Conservation (phyloP, 2,329 filamentous ascomycete species). For the Calonectria leucothoes region DNA sequence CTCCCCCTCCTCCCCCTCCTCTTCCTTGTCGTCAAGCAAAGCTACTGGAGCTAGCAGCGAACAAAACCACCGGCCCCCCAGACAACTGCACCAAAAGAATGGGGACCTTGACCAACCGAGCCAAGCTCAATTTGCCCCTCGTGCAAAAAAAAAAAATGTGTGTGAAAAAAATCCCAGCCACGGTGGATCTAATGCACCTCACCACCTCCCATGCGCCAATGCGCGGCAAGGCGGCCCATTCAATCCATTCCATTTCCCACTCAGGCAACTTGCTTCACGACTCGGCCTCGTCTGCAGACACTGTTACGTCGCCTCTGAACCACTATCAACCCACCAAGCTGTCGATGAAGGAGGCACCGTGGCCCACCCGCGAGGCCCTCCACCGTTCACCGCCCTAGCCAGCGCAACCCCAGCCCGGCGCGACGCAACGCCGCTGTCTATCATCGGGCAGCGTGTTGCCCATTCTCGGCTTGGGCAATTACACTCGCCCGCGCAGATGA, state of each 20-base stretch:
- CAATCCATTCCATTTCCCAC: constrained; percentile 7
- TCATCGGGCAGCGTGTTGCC: constrained; percentile 1
- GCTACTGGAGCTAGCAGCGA: constrained; percentile 13
- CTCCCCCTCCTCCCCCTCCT: constrained; percentile 23
- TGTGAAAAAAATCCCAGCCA: constrained; percentile 32
- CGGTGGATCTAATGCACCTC: constrained; percentile 39
- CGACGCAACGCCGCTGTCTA: constrained; percentile 7
- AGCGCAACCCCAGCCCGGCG: not conserved
- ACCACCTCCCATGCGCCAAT: constrained; percentile 24
- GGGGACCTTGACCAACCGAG: not conserved
- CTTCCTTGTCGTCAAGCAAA: constrained; percentile 25
- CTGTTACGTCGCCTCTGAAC: constrained; percentile 11
- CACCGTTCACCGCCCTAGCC: constrained; percentile 5
- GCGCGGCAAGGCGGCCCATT: constrained; percentile 20
- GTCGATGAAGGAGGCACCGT: constrained; percentile 18
- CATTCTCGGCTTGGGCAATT: not conserved
- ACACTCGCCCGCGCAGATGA: not conserved
- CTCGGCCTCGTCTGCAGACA: not conserved
- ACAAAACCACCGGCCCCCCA: constrained; percentile 33
- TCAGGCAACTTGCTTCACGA: constrained; percentile 5
- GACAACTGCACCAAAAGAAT: constrained; percentile 16
- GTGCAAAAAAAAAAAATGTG: constrained; percentile 28
- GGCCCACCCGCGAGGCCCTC: constrained; percentile 5
- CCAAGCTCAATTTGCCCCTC: constrained; percentile 34
- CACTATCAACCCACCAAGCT: constrained; percentile 26